Conservation (phyloP, 1,139 yeast genomes). For the Diutina scorzettiae region DNA sequence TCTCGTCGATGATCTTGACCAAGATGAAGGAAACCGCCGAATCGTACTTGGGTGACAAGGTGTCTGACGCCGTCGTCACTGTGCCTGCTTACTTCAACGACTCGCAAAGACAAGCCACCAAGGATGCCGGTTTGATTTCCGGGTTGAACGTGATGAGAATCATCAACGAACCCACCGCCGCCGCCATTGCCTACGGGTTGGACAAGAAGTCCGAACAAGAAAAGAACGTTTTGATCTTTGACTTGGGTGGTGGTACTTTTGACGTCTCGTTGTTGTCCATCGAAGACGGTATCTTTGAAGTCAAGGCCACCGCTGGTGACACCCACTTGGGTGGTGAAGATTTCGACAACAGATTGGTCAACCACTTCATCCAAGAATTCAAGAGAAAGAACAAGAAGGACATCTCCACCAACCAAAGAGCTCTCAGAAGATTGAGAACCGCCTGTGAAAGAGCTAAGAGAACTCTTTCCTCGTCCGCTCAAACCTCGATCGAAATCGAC, state of each 20-base stretch:
- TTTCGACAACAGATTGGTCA: conserved; percentile 75
- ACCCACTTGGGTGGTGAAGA: conserved; percentile 96
- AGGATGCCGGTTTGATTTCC: conserved; percentile 52
- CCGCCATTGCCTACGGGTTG: conserved; percentile 53
- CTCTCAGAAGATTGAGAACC: conserved; percentile 79
- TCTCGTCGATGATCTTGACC: conserved; percentile 52
- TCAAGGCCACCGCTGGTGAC: conserved; percentile 97
- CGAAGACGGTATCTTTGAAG: conserved; percentile 94
- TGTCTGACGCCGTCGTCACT: conserved; percentile 67
- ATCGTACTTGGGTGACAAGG: conserved; percentile 45
- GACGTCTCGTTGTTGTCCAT: conserved; percentile 89
- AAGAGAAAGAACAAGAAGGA: conserved; percentile 93
- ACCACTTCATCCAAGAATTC: conserved; percentile 70
- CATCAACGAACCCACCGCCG: conserved; percentile 53
- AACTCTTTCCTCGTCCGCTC: conserved; percentile 76
- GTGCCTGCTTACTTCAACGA: conserved; percentile 56
- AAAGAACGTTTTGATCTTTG: conserved; percentile 85
- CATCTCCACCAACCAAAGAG: conserved; percentile 79
- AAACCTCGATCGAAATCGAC: conserved; percentile 79
- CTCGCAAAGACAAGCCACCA: conserved; percentile 54
- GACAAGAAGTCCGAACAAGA: conserved; percentile 52
- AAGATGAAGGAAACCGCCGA: conserved; percentile 65
- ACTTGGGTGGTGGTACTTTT: conserved; percentile 97
- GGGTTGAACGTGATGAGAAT: conserved; percentile 50
- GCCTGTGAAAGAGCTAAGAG: conserved; percentile 92